Evolutionary conservation across 495 filamentous ascomycete genomes (phyloP).

Genomic region (Oidiodendron maius): DNA sequence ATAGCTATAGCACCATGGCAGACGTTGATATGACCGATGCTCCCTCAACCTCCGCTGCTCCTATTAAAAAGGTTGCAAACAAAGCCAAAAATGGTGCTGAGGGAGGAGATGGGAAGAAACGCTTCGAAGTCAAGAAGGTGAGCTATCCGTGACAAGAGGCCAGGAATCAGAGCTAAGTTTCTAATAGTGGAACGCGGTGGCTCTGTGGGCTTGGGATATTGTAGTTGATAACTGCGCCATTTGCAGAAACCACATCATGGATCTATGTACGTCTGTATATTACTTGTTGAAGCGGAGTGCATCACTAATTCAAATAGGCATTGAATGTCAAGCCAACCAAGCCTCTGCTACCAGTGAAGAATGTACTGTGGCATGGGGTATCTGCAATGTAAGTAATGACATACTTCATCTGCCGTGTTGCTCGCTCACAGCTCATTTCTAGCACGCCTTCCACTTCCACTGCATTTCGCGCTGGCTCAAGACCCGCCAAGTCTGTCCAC

Average conservation of each 20-base stretch:
- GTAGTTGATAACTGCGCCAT: constrained; percentile 99
- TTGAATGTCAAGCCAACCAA: constrained; percentile 99
- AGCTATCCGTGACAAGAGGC: constrained; percentile 2
- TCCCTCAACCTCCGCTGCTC: constrained; percentile 39
- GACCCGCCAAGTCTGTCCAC: constrained; percentile 96
- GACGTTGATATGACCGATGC: constrained; percentile 97
- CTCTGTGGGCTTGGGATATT: constrained; percentile 99
- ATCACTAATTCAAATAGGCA: constrained; percentile 45
- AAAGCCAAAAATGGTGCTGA: constrained; percentile 49
- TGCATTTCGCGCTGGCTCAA: constrained; percentile 99
- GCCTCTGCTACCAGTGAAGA: constrained; percentile 95
- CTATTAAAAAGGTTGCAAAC: constrained; percentile 52
- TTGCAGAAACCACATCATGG: constrained; percentile 99
- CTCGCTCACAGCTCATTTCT: constrained; percentile 10
- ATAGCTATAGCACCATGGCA: constrained; percentile 56
- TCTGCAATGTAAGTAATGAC: constrained; percentile 77
- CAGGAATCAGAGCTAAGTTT: constrained; percentile 4
- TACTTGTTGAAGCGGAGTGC: neutral
- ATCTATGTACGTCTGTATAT: constrained; percentile 65
- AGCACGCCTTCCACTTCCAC: constrained; percentile 99
- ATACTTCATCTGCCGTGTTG: neutral
- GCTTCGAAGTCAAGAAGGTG: constrained; percentile 99
- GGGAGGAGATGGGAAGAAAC: constrained; percentile 72
- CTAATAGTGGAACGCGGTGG: constrained; percentile 93
- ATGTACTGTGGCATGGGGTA: constrained; percentile 98